Conservation (phyloP, 345 rosid species). For the Aquilaria malaccensis region DNA sequence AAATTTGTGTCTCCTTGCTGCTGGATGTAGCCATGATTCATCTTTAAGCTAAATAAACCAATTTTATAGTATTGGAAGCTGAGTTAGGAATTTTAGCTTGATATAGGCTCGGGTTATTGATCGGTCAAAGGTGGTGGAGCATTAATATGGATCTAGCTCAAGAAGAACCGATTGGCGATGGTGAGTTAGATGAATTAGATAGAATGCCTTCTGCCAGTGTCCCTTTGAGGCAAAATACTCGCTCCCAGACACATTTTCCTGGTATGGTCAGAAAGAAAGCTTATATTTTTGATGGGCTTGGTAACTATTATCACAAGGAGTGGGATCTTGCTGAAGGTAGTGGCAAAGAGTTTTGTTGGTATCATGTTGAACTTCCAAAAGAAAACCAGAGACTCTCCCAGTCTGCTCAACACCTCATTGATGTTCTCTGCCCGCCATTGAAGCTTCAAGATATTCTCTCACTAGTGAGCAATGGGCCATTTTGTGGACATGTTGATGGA, state of each 20-base stretch:
- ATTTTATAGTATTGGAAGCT: slow-evolving; percentile 7
- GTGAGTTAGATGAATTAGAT: slow-evolving; percentile 47
- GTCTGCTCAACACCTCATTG: slow-evolving; percentile 84
- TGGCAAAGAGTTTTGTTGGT: slow-evolving; percentile 89
- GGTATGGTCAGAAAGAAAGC: slow-evolving; percentile 78
- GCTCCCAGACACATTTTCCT: slow-evolving; percentile 26
- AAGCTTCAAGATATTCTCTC: slow-evolving; percentile 95
- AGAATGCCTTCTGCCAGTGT: slow-evolving; percentile 24
- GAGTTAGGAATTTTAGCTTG: slow-evolving; percentile 1
- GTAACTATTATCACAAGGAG: slow-evolving; percentile 57
- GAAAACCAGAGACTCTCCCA: slow-evolving; percentile 69
- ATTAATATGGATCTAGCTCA: slow-evolving; percentile 42
- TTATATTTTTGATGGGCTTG: slow-evolving; percentile 76
- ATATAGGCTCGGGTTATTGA: slow-evolving; percentile 6
- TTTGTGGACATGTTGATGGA: slow-evolving; percentile 84
- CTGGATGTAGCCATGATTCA: not conserved
- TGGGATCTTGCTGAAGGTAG: slow-evolving; percentile 81
- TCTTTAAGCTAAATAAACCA: not conserved
- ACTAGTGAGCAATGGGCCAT: slow-evolving; percentile 92
- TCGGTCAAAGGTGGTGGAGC: slow-evolving; percentile 1
- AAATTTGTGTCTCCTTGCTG: not conserved
- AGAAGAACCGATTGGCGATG: slow-evolving; percentile 30
- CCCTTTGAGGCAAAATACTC: slow-evolving; percentile 14
- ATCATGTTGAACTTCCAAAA: slow-evolving; percentile 87
- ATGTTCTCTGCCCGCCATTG: slow-evolving; percentile 87